A percentile compares a stretch with the other conserved stretches of the same genome.
Conservation (phyloP, 805 yeast species). For the Candida taoyuanica region DNA sequence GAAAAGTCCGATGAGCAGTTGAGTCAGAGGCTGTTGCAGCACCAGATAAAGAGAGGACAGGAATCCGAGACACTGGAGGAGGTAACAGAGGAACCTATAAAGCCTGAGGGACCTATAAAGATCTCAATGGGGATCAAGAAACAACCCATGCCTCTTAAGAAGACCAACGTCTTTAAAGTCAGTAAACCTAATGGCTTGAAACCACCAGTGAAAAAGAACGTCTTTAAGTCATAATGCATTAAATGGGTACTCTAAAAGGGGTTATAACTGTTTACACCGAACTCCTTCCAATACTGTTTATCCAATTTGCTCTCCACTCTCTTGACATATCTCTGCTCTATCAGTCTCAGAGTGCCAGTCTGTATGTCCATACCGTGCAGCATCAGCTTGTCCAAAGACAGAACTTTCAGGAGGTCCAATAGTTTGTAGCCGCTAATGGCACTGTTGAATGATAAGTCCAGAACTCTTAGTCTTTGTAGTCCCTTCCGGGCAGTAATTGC, state of each 20-base stretch:
- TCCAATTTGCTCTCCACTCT: slow-evolving; percentile 22
- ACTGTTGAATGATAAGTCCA: slow-evolving; percentile 25
- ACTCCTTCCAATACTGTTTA: slow-evolving; percentile 23
- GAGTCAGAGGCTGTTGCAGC: slow-evolving; percentile 37
- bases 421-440: slow-evolving; percentile 22
- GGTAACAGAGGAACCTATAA: slow-evolving; percentile 25
- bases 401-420: slow-evolving; percentile 16
- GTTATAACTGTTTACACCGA: slow-evolving; percentile 21
- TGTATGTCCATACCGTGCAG: slow-evolving; percentile 23
- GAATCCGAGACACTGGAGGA: slow-evolving; percentile 44
- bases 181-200: slow-evolving; percentile 10
- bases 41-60: slow-evolving; percentile 41
- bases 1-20: slow-evolving; percentile 44
- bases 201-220: slow-evolving; percentile 14
- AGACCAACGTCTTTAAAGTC: slow-evolving; percentile 20
- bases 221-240: slow-evolving; percentile 12
- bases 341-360: slow-evolving; percentile 17
- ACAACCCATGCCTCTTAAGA: slow-evolving; percentile 9
- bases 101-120: slow-evolving; percentile 12
- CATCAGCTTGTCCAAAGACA: slow-evolving; percentile 11
- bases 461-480: slow-evolving; percentile 5
- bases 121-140: slow-evolving; percentile 15
- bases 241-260: slow-evolving; percentile 20
- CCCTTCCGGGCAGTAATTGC: slow-evolving; percentile 8
- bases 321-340: slow-evolving; percentile 14